A percentile compares a stretch with the other conserved stretches of the same genome.
These are phyloP conservation scores for Vanrija pseudolonga DNA, from an alignment of 1,284 basidiomycete genomes.

Conservation along the genomic window DNA sequence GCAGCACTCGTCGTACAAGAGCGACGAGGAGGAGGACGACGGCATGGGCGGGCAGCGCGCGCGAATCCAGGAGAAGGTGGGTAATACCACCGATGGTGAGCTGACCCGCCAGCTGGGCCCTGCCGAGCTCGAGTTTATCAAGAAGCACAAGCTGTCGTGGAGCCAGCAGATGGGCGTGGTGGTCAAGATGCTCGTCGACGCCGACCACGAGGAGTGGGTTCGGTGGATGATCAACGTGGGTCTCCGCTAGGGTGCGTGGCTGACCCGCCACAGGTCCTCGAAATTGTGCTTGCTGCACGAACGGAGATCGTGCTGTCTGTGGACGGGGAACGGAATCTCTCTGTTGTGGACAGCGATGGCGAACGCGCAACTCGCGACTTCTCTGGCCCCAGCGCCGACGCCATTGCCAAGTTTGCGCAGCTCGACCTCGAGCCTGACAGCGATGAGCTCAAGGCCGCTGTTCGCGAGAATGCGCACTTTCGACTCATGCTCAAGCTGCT, in stretches of 20 bases:
- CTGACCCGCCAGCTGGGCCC: slow-evolving; percentile 38
- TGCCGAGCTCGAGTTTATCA: slow-evolving; percentile 74
- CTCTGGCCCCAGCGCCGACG: slow-evolving; percentile 62
- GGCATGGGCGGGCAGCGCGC: slow-evolving; percentile 50
- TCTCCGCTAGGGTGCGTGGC: neutral
- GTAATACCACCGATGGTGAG: neutral
- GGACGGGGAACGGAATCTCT: slow-evolving; percentile 53
- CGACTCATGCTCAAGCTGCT: slow-evolving; percentile 66
- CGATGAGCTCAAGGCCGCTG: slow-evolving; percentile 69
- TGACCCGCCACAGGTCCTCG: slow-evolving; percentile 58
- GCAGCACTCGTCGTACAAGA: slow-evolving; percentile 66
- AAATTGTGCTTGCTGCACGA: slow-evolving; percentile 62
- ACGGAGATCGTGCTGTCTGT: slow-evolving; percentile 66
- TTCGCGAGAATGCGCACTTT: slow-evolving; percentile 68
- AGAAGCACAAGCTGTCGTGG: slow-evolving; percentile 70
- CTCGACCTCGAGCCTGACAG: slow-evolving; percentile 74
- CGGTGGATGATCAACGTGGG: slow-evolving; percentile 76
- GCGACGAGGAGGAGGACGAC: slow-evolving; percentile 46
- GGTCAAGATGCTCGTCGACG: slow-evolving; percentile 68
- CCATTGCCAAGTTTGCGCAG: slow-evolving; percentile 66
- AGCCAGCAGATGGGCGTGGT: slow-evolving; percentile 84
- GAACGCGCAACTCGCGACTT: slow-evolving; percentile 41
- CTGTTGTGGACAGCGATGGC: slow-evolving; percentile 50
- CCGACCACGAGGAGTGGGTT: slow-evolving; percentile 61
- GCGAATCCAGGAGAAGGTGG: slow-evolving; percentile 47